Base-by-base conservation (phyloP, 805 yeast species). In the Teunomyces atbi region DNA sequence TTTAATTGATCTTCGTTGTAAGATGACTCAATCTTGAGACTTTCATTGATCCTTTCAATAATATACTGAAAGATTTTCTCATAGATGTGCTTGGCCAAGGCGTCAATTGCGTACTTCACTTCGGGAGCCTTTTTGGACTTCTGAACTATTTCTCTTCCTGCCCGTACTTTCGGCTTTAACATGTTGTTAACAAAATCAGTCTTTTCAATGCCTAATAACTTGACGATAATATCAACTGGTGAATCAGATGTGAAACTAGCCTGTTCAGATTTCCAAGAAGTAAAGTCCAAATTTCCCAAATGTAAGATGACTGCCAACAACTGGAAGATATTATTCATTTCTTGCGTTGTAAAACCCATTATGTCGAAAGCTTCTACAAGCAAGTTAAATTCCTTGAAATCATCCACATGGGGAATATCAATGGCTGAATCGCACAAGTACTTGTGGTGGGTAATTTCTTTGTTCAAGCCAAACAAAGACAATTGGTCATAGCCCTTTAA, bases 81-180 rank as follows among this genome's bases (percentile, higher is more conserved):
- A 59, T 92, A 94, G 4, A 94, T 64, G 8, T 89, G 80, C 61
- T 91, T 91, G 3, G 99, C 81, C 29, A 94, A 72, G 0, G 98
- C 96, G 62, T 92, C 96, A 33, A 92, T 72, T 13, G 94, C 77
- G 56, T 81, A 82, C 52, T 82, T 83, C 0, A 92, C 96, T 60
- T 94, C 97, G 0, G 77, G 64, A 0, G 96, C 83, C 40, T 83
- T 83, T 56, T 86, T 81, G 28, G 91, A 81, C 60, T 89, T 96
- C 16, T 82, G 78, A 32, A 94, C 89, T 65, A 78, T 76, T 62
- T 94, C 99, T 53, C 81, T 77, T 2, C 99, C 99, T 3, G 97
- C 97, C 60, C 83, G 89, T 8, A 91, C 96, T 57, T 81, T 84
- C 4, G 97, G 97, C 32, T 79, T 78, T 28, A 90, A 63, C 8